Conservation (phyloP, 805 yeast species). For the Nakazawaea ambrosiae region DNA sequence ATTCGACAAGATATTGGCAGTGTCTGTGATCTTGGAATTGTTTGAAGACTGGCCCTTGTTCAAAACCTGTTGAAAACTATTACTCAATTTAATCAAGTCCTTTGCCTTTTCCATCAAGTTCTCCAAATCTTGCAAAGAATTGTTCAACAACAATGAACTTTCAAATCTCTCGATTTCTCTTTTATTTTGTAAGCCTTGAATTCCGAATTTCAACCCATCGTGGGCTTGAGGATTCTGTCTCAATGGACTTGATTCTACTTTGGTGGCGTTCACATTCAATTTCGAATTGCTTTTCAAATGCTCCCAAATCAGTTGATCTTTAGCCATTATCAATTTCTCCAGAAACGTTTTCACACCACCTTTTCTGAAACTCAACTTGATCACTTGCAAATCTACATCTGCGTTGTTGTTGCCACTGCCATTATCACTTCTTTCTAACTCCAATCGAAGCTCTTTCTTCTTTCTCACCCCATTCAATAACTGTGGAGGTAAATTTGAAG, state of each 20-base stretch:
- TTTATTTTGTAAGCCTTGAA: conserved; percentile 58
- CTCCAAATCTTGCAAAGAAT: conserved; percentile 71
- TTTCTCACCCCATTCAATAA: neutral
- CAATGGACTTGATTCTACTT: conserved; percentile 4
- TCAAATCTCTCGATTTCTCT: conserved; percentile 48
- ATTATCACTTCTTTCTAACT: conserved; percentile 11
- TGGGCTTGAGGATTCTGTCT: neutral
- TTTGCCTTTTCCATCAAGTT: conserved; percentile 72
- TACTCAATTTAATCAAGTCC: conserved; percentile 56
- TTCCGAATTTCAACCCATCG: conserved; percentile 40
- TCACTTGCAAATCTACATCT: conserved; percentile 24
- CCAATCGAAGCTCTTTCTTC: conserved; percentile 1
- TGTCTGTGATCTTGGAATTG: conserved; percentile 16
- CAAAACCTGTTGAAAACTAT: conserved; percentile 28
- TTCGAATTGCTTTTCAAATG: conserved; percentile 13
- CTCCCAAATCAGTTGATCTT: conserved; percentile 50
- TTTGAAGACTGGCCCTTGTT: conserved; percentile 11
- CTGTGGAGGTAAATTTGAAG: conserved; percentile 18
- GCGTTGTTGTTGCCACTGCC: conserved; percentile 15
- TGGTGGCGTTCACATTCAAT: conserved; percentile 30
- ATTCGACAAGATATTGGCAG: conserved; percentile 19
- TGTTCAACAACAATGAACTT: conserved; percentile 54
- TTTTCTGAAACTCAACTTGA: conserved; percentile 69
- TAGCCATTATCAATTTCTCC: conserved; percentile 32
- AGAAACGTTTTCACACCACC: conserved; percentile 58